phyloP scores from a whole-genome alignment of 1,284 basidiomycete genomes.

The Schizopora paradoxa region DNA sequence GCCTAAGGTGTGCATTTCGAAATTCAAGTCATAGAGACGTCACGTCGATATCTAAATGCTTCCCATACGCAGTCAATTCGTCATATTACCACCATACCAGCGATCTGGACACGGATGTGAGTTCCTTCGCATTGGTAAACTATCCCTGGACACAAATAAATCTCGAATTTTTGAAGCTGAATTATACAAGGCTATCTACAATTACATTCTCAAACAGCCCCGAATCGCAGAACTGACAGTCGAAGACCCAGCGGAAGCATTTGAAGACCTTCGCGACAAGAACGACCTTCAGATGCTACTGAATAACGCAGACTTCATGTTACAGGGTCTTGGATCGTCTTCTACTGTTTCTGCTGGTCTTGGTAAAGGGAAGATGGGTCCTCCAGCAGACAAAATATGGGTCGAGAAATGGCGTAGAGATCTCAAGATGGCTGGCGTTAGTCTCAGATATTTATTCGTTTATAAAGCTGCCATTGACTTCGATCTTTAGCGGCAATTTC shows the following conservation, averaged over 20 bases:
- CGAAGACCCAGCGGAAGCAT: constrained; percentile 95
- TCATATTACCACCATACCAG: constrained; percentile 90
- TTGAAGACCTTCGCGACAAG: constrained; percentile 91
- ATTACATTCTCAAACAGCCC: constrained; percentile 61
- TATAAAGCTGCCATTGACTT: constrained; percentile 10
- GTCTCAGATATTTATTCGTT: constrained; percentile 24
- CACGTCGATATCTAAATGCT: neutral
- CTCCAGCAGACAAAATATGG: constrained; percentile 78
- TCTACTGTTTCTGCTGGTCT: constrained; percentile 30
- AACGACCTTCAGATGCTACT: constrained; percentile 87
- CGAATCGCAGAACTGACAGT: constrained; percentile 88
- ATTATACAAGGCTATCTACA: constrained; percentile 85
- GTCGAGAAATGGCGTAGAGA: constrained; percentile 73
- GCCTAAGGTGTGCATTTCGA: constrained; percentile 60
- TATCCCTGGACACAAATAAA: constrained; percentile 3
- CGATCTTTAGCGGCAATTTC: constrained; percentile 77
- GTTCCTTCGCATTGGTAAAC: constrained; percentile 26
- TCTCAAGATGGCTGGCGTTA: constrained; percentile 85
- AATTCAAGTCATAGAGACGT: constrained; percentile 1
- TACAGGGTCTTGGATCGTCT: constrained; percentile 51
- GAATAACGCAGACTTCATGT: constrained; percentile 55
- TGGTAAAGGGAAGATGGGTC: constrained; percentile 59
- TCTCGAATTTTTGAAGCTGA: constrained; percentile 48
- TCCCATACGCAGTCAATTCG: constrained; percentile 71
- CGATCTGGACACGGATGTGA: constrained; percentile 85